phyloP scores from a whole-genome alignment of 2,329 filamentous ascomycete species.

The Rhytidhysteron rufulum region DNA sequence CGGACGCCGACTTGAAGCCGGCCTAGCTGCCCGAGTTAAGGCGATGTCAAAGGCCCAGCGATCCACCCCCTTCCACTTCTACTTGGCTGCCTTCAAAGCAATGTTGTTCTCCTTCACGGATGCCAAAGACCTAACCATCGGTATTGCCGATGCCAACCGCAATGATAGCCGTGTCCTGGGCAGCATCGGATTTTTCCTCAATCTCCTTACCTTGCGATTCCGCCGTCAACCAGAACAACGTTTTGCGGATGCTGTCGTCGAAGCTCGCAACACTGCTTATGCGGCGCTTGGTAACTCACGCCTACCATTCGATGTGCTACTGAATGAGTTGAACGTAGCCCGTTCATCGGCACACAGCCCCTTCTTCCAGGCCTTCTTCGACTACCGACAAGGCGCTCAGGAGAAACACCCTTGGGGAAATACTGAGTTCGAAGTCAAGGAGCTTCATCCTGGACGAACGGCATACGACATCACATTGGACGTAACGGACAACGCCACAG shows the following conservation, averaged over 20 bases:
- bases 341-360: conserved; percentile 41
- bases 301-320: conserved; percentile 49
- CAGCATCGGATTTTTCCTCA: conserved; percentile 48
- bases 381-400: conserved; percentile 40
- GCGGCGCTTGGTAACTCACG: conserved; percentile 40
- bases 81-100: conserved; percentile 39
- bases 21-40: conserved; percentile 17
- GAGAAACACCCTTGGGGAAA: conserved; percentile 14
- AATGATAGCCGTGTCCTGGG: conserved; percentile 23
- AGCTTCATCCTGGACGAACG: conserved; percentile 11
- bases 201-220: conserved; percentile 48
- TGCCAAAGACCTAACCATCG: conserved; percentile 43
- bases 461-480: conserved; percentile 14
- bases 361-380: conserved; percentile 49
- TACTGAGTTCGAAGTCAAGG: conserved; percentile 18
- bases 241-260: conserved; percentile 23
- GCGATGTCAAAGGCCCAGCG: conserved; percentile 15
- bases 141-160: conserved; percentile 46
- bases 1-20: neutral
- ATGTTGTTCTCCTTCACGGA: conserved; percentile 15
- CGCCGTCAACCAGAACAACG: conserved; percentile 13
- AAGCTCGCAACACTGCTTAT: conserved; percentile 24
- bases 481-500: conserved; percentile 8
- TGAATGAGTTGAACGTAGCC: conserved; percentile 41
- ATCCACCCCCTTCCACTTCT: conserved; percentile 45